Base-by-base conservation (phyloP, 78 protist species). In the Trichosphaerium sp. region DNA sequence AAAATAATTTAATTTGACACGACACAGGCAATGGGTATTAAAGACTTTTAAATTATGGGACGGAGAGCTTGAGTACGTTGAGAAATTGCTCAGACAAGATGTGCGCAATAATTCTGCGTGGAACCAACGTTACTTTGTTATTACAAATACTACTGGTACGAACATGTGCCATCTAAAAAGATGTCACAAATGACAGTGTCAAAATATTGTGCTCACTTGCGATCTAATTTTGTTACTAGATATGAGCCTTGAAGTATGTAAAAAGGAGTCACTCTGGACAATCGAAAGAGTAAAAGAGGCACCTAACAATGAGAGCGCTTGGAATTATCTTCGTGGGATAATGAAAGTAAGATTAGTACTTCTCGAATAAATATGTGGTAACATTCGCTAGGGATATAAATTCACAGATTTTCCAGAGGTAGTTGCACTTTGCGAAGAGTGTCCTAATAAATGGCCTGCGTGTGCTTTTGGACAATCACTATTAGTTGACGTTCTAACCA, bases 41-140 rank as follows among this genome's bases (percentile, higher is more conserved):
- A n/a, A 18, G 47, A 44, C 58, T 1, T 65, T 4, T 21, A 31
- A 14, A 12, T 48, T 42, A 21, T 84, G 84, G 87, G 77, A 28
- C 11, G 69, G 34, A 34, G 95, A 90, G 47, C 47, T 82, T 25
- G 84, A 29, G 0, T 90, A 69, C 60, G 59, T 71, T 10, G 82
- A 83, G 10, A 23, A 10, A 49, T 67, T 91, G 14, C 25, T 93
- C 44, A 28, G 54, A 4, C 35, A 69, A 3, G 97, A 93, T 44
- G 71, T 74, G 40, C 63, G 90, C 42, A 93, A 93, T 71, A 93
- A 93, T 64, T 90, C 96, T 10, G 96, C 92, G 7, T 93, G 97
- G 97, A 93, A 93, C 64, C 92, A 93, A 21, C 64, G 94, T 23
- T 83, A 23, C 66, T 92, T 84, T 56, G 82, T 92, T 21, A 8